A percentile compares a stretch with the other conserved stretches of the same genome.
phyloP scores from a whole-genome alignment of 805 yeast species.

The Saccharomycopsis lassenensis region DNA sequence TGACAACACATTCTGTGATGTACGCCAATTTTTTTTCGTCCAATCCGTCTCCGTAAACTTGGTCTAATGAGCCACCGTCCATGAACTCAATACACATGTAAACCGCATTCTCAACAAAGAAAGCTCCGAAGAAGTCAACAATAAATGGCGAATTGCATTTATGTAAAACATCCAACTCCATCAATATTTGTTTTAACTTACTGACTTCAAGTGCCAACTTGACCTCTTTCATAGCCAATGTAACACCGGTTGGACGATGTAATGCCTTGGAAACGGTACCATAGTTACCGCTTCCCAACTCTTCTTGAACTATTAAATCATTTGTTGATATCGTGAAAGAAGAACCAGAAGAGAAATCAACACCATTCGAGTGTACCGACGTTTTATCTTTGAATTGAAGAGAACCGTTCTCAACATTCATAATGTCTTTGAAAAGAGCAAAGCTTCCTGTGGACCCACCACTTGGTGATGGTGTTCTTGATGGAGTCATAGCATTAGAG shows the following conservation, averaged over 20 bases:
- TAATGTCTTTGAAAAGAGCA: conserved; percentile 77
- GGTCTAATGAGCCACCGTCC: conserved; percentile 94
- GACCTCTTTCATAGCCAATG: conserved; percentile 97
- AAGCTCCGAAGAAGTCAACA: conserved; percentile 95
- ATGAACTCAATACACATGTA: conserved; percentile 97
- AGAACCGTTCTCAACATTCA: conserved; percentile 87
- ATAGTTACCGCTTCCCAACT: conserved; percentile 91
- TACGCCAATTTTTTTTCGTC: conserved; percentile 74
- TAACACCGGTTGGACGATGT: conserved; percentile 83
- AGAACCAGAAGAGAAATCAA: conserved; percentile 81
- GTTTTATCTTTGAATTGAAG: conserved; percentile 90
- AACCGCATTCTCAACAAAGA: conserved; percentile 94
- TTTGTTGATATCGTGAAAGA: conserved; percentile 79
- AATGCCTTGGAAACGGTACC: conserved; percentile 91
- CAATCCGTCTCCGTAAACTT: conserved; percentile 62
- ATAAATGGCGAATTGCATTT: conserved; percentile 83
- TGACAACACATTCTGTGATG: conserved; percentile 67
- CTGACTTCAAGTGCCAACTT: conserved; percentile 85
- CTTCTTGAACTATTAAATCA: conserved; percentile 73
- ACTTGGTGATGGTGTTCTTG: too few species aligned
- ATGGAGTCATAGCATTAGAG: too few species aligned
- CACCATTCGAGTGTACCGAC: conserved; percentile 82
- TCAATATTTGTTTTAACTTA: conserved; percentile 86
- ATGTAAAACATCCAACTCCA: conserved; percentile 93
- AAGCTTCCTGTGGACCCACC: conserved; percentile 28